Evolutionary conservation across 1,284 basidiomycete genomes (phyloP).

Genomic region (Fomitopsis palustris): DNA sequence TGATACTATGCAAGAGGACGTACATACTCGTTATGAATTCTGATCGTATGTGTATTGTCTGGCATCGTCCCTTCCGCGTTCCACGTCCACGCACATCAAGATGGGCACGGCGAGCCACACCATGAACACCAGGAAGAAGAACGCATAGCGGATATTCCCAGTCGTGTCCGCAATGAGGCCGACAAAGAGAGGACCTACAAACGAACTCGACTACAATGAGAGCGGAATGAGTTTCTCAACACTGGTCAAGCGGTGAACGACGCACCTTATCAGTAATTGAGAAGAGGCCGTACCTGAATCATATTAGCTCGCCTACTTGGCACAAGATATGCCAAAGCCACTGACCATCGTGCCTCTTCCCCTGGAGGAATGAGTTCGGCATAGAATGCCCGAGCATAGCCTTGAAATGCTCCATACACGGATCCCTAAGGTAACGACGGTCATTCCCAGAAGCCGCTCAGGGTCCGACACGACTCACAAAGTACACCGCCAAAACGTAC

Average conservation of each 20-base stretch:
- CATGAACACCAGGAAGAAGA: conserved; percentile 83
- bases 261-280: conserved; percentile 84
- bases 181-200: conserved; percentile 84
- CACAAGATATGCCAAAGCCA: conserved; percentile 4
- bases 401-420: conserved; percentile 78
- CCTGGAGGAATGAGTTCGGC: conserved; percentile 74
- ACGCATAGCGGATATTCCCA: conserved; percentile 86
- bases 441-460: background rate
- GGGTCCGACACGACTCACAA: conserved; percentile 43
- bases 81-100: conserved; percentile 66
- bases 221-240: background rate
- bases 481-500: conserved; percentile 79
- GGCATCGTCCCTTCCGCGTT: conserved; percentile 65
- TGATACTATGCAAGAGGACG: too few relatives aligned
- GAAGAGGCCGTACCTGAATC: conserved; percentile 64
- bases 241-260: background rate
- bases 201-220: conserved; percentile 71
- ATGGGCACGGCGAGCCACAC: conserved; percentile 79
- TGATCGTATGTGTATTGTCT: conserved; percentile 37
- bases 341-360: conserved; percentile 75
- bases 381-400: conserved; percentile 77
- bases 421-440: conserved; percentile 38
- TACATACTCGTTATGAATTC: background rate
- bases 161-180: conserved; percentile 83
- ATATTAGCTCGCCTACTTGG: background rate